Evolutionary conservation across 257 asterid genomes (phyloP).

Genomic region (Solanum sitiens): DNA sequence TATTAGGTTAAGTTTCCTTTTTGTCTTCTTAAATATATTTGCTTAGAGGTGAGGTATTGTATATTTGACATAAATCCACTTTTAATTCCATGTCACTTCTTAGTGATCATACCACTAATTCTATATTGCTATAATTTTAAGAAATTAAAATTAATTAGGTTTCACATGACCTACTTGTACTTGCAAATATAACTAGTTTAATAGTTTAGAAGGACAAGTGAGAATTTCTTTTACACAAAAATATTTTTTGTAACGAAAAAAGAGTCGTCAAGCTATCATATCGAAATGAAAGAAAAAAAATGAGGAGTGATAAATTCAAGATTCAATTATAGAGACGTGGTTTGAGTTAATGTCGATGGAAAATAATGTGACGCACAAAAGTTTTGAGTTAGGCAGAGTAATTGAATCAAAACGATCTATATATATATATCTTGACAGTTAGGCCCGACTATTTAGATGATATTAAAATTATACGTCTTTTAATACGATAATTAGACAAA

Average conservation of each 20-base stretch:
- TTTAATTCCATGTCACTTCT: neutral
- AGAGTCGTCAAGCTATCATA: no score
- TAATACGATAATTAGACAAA: neutral
- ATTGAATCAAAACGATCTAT: no score
- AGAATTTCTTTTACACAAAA: no score
- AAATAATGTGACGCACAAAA: no score
- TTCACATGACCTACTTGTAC: neutral
- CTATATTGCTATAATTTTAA: neutral
- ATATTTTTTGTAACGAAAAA: no score
- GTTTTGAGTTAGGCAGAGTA: no score
- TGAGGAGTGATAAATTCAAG: no score
- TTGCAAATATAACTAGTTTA: neutral
- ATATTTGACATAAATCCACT: neutral
- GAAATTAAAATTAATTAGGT: neutral
- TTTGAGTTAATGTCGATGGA: no score
- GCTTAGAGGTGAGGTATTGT: neutral
- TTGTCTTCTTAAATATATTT: neutral
- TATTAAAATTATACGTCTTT: neutral
- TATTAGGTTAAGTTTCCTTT: neutral
- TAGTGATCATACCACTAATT: neutral
- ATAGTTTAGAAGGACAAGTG: no score
- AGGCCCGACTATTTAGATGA: fast-evolving
- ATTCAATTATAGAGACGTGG: no score
- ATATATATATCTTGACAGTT: no score
- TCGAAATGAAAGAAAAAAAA: no score